phyloP scores from a whole-genome alignment of 352 stramenopile species.

The Salisapilia sapeloensis region DNA sequence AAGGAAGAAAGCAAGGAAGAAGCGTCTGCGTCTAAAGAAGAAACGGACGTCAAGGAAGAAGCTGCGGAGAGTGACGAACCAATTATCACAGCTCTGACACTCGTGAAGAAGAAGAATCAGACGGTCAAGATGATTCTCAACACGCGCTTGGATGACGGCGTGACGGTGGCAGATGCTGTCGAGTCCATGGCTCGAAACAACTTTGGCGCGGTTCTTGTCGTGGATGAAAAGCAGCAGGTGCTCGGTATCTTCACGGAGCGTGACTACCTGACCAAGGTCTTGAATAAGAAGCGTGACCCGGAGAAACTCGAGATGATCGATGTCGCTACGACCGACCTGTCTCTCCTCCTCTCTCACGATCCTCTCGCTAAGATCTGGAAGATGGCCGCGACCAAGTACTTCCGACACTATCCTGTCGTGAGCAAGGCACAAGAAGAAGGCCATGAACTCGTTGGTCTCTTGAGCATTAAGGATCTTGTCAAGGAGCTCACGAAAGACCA shows the following conservation, averaged over 20 bases:
- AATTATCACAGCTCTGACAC: constrained; percentile 32
- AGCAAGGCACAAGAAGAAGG: constrained; percentile 54
- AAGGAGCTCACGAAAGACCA: constrained; percentile 71
- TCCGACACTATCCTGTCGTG: constrained; percentile 71
- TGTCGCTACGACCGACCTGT: constrained; percentile 30
- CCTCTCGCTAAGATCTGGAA: constrained; percentile 66
- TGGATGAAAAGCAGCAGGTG: constrained; percentile 72
- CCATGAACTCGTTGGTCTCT: constrained; percentile 57
- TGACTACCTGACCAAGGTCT: constrained; percentile 67
- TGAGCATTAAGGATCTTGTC: constrained; percentile 79
- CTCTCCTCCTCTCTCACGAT: constrained; percentile 58
- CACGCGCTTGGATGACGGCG: constrained; percentile 59
- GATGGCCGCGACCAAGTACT: constrained; percentile 40
- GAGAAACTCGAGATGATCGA: constrained; percentile 31
- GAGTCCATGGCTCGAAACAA: constrained; percentile 60
- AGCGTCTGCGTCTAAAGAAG: background rate
- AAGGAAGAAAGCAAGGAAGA: background rate
- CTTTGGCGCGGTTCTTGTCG: constrained; percentile 66
- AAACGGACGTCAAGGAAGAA: background rate
- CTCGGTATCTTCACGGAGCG: constrained; percentile 75
- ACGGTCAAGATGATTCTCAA: constrained; percentile 69
- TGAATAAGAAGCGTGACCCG: constrained; percentile 53
- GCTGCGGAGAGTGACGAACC: constrained; percentile 5
- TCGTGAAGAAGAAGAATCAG: constrained; percentile 77
- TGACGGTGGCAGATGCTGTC: constrained; percentile 54